Conservation (phyloP, 2,329 filamentous ascomycete species). For the Fusarium sp. region DNA sequence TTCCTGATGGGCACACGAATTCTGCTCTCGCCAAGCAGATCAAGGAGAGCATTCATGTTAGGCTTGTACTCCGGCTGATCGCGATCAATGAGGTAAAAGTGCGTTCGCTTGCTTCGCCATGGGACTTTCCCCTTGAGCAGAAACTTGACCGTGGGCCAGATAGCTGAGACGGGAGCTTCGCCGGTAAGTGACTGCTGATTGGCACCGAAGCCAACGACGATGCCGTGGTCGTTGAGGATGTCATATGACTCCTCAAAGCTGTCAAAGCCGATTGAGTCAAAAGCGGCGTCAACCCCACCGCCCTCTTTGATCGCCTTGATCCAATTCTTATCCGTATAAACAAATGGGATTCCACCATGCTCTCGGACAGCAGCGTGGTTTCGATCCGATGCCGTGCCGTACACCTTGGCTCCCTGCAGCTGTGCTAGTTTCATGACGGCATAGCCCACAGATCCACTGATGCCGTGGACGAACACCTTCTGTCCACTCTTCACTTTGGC, state of each 20-base stretch:
- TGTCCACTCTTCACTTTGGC: neutral
- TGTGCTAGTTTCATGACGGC: neutral
- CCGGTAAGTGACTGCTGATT: neutral
- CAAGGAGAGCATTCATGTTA: neutral
- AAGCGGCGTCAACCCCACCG: neutral
- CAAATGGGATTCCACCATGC: neutral
- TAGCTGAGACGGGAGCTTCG: neutral
- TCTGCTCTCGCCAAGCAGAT: neutral
- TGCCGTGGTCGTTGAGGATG: neutral
- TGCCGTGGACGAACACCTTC: neutral
- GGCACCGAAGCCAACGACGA: neutral
- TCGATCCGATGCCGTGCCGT: neutral
- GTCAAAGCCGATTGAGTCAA: neutral
- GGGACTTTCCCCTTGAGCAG: neutral
- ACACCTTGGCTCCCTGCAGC: neutral
- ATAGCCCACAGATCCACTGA: neutral
- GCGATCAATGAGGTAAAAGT: neutral
- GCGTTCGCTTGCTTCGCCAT: neutral
- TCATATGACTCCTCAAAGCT: neutral
- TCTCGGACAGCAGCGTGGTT: neutral
- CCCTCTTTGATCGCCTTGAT: neutral
- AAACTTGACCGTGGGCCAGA: neutral
- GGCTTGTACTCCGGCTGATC: neutral
- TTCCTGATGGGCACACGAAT: neutral
- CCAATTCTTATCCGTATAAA: neutral